These are phyloP conservation scores for Yarrowia porcina DNA, from an alignment of 805 yeast genomes.

Conservation along the genomic window DNA sequence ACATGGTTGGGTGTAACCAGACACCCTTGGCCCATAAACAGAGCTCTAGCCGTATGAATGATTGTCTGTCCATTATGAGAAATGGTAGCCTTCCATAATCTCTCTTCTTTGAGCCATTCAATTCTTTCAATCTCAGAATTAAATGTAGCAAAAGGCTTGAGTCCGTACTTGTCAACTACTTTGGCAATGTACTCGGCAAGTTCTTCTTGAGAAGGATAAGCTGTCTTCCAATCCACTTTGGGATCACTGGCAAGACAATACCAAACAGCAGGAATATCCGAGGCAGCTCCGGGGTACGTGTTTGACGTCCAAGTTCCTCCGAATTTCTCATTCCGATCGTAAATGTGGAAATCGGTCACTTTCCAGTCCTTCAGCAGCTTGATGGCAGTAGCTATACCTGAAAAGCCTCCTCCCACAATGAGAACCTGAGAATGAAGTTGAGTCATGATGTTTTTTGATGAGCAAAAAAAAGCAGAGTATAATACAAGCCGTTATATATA, in stretches of 20 bases:
- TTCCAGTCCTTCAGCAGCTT: slow-evolving; percentile 21
- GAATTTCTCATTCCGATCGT: slow-evolving; percentile 27
- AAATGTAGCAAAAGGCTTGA: slow-evolving; percentile 21
- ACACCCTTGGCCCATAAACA: slow-evolving; percentile 28
- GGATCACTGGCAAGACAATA: slow-evolving; percentile 31
- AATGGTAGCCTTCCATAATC: slow-evolving; percentile 26
- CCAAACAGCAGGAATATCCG: slow-evolving; percentile 30
- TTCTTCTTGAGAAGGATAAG: slow-evolving; percentile 28
- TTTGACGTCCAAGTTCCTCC: slow-evolving; percentile 33
- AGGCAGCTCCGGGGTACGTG: slow-evolving; percentile 31
- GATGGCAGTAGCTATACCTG: slow-evolving; percentile 22
- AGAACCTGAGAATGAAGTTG: slow-evolving; percentile 5
- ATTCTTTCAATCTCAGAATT: slow-evolving; percentile 6
- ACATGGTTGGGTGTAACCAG: slow-evolving; percentile 27
- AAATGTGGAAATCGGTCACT: slow-evolving; percentile 26
- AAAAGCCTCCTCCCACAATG: slow-evolving; percentile 20
- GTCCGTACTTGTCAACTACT: slow-evolving; percentile 27
- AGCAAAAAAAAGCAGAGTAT: neutral
- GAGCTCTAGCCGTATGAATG: slow-evolving; percentile 23
- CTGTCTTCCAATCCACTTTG: slow-evolving; percentile 27
- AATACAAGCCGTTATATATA: neutral
- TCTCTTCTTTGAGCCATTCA: slow-evolving; percentile 27
- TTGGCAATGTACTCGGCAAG: slow-evolving; percentile 24
- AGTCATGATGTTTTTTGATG: neutral
- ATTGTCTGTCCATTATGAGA: slow-evolving; percentile 8